Conservation (phyloP, 169 alveolate genomes). For the Cystoisospora suis region DNA sequence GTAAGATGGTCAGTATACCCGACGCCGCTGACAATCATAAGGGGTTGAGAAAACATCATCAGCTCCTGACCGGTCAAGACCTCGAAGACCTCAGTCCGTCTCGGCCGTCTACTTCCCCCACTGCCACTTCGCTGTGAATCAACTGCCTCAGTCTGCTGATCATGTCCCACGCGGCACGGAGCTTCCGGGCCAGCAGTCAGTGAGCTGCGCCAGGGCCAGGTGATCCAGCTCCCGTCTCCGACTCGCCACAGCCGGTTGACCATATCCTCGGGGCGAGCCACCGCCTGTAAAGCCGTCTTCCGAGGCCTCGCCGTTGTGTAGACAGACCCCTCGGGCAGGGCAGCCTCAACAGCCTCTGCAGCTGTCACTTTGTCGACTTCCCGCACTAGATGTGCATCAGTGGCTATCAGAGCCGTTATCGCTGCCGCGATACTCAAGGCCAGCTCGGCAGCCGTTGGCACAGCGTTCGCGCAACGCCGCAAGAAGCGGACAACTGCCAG, state of each 20-base stretch:
- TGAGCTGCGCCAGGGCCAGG: slow-evolving; percentile 26
- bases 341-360: not conserved
- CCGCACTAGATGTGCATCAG: not conserved
- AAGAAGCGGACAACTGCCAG: not conserved
- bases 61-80: slow-evolving; percentile 16
- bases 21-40: slow-evolving; percentile 19
- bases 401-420: not conserved
- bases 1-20: slow-evolving; percentile 2
- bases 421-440: slow-evolving; percentile 21
- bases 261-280: not conserved
- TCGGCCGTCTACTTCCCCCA: not conserved
- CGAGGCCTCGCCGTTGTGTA: not conserved
- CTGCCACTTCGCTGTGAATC: no score
- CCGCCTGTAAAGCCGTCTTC: not conserved
- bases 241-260: slow-evolving; percentile 15
- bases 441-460: not conserved
- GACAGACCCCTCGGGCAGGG: slow-evolving; percentile 1
- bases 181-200: not conserved
- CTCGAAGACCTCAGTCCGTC: not conserved
- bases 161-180: no score
- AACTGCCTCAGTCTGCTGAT: no score
- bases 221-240: slow-evolving; percentile 7
- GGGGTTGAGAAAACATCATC: slow-evolving; percentile 25
- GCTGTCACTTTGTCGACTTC: not conserved
- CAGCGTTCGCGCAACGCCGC: not conserved